Evolutionary conservation across 2,329 filamentous ascomycete genomes (phyloP).

Genomic region (Lasiodiplodia theobromae): DNA sequence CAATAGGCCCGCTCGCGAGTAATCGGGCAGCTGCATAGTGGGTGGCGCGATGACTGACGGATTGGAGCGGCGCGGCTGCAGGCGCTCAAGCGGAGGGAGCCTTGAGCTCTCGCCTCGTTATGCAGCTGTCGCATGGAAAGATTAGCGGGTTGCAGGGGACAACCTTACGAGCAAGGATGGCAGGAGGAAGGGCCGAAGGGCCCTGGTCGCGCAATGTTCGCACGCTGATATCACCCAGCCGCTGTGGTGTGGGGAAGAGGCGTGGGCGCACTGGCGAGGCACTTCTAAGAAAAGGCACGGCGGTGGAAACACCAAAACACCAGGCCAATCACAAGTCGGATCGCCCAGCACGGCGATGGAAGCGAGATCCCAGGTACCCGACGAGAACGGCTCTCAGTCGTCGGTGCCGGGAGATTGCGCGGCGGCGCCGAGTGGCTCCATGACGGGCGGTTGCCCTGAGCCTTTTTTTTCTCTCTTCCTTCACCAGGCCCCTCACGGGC

Average conservation of each 20-base stretch:
- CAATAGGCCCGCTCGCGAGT: slow-evolving; percentile 7
- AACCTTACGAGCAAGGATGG: slow-evolving; percentile 17
- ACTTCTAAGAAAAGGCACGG: slow-evolving; percentile 23
- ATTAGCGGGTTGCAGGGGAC: slow-evolving; percentile 17
- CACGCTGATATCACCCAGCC: slow-evolving; percentile 25
- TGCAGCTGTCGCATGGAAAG: slow-evolving; percentile 24
- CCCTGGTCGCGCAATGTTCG: slow-evolving; percentile 19
- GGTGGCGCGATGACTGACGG: slow-evolving; percentile 20
- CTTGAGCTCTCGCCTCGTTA: slow-evolving; percentile 24
- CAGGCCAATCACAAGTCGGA: slow-evolving; percentile 15
- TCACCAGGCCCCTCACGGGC: slow-evolving; percentile 7
- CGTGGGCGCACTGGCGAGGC: slow-evolving; percentile 3
- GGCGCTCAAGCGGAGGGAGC: slow-evolving; percentile 13
- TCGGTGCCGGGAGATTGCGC: slow-evolving; percentile 21
- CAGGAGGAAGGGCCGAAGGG: slow-evolving; percentile 27
- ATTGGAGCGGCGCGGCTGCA: slow-evolving; percentile 19
- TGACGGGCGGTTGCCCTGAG: background rate
- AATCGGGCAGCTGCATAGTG: slow-evolving; percentile 15
- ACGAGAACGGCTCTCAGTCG: slow-evolving; percentile 3
- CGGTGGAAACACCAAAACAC: slow-evolving; percentile 20
- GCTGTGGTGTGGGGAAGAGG: slow-evolving; percentile 27
- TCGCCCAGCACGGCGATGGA: background rate
- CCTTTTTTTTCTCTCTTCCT: background rate
- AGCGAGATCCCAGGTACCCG: background rate
- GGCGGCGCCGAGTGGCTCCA: background rate